phyloP scores from a whole-genome alignment of 306 rosid genomes.

The Styphnolobium japonicum region DNA sequence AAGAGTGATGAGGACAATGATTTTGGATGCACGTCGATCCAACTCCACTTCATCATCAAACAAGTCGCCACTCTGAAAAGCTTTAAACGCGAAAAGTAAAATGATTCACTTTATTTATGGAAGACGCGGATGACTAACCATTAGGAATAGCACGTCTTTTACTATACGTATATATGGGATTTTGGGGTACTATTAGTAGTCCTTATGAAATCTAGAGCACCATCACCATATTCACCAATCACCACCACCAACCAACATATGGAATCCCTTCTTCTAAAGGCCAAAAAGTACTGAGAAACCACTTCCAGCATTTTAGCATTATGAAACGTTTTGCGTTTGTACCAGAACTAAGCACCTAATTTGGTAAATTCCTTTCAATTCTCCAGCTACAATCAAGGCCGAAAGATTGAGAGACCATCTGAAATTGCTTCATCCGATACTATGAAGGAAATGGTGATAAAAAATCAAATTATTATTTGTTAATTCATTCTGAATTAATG shows the following conservation, averaged over 20 bases:
- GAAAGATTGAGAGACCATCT: neutral
- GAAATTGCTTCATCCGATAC: neutral
- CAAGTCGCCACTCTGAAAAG: slow-evolving; percentile 15
- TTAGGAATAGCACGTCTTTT: neutral
- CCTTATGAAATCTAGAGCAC: neutral
- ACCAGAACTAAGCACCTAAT: neutral
- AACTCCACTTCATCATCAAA: slow-evolving; percentile 20
- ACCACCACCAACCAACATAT: neutral
- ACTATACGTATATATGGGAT: neutral
- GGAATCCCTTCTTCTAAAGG: neutral
- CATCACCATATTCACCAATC: neutral
- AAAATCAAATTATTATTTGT: neutral
- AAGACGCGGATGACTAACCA: slow-evolving; percentile 7
- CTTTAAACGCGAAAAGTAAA: slow-evolving; percentile 12
- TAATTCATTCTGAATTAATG: neutral
- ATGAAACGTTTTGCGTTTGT: neutral
- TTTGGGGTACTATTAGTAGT: neutral
- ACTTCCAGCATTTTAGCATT: neutral
- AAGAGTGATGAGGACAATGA: slow-evolving; percentile 21
- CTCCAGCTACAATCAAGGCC: neutral
- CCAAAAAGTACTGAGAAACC: neutral
- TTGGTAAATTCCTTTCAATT: neutral
- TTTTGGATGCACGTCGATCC: slow-evolving; percentile 20
- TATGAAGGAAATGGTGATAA: neutral
- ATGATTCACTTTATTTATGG: slow-evolving; percentile 17